phyloP scores from a whole-genome alignment of 2,329 filamentous ascomycete genomes.

The Exophiala oligosperma region DNA sequence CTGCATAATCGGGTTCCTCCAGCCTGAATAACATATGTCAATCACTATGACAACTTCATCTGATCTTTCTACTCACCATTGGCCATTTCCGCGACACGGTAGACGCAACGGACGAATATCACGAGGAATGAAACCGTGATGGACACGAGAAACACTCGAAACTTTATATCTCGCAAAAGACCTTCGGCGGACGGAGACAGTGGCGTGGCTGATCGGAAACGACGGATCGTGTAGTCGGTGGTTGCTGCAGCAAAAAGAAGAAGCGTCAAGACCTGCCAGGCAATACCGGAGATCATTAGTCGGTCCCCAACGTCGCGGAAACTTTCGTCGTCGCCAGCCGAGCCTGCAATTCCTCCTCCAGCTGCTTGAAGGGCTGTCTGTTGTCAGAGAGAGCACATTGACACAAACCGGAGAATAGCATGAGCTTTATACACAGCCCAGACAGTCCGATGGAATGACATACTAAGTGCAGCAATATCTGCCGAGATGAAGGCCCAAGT shows the following conservation, averaged over 20 bases:
- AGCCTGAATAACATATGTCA: slow-evolving; percentile 25
- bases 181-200: background rate
- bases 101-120: slow-evolving; percentile 49
- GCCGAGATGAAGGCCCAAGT: slow-evolving; percentile 60
- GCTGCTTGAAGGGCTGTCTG: slow-evolving; percentile 49
- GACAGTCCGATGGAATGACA: slow-evolving; percentile 23
- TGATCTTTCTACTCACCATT: slow-evolving; percentile 20
- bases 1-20: slow-evolving; percentile 46
- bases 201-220: background rate
- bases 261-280: slow-evolving; percentile 56
- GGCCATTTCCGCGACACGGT: slow-evolving; percentile 50
- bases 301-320: slow-evolving; percentile 51
- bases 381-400: too few species aligned
- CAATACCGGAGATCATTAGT: slow-evolving; percentile 59
- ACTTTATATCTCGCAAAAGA: background rate
- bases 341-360: slow-evolving; percentile 57
- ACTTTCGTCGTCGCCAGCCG: slow-evolving; percentile 37
- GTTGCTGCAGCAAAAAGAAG: slow-evolving; percentile 29
- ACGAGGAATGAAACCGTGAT: slow-evolving; percentile 35
- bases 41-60: background rate
- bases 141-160: slow-evolving; percentile 7
- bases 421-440: too few species aligned
- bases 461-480: slow-evolving; percentile 54
- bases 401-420: too few species aligned
- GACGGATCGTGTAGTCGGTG: background rate